Conservation (phyloP, 495 filamentous ascomycete genomes). For the Aspergillus bridgeri region DNA sequence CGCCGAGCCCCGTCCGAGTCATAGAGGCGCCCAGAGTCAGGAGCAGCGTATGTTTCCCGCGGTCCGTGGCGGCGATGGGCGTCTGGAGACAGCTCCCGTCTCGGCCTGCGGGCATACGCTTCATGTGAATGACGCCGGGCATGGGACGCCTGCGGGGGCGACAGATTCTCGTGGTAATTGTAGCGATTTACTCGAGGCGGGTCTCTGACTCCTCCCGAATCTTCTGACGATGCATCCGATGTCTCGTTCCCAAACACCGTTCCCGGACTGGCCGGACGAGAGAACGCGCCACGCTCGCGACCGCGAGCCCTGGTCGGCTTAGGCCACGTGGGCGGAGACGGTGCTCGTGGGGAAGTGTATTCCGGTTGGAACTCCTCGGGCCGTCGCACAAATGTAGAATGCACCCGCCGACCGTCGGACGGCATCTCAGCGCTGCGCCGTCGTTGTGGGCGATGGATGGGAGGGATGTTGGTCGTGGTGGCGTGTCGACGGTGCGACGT, state of each 20-base stretch:
- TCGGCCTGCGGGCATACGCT: slow-evolving; percentile 34
- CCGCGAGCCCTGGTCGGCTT: slow-evolving; percentile 19
- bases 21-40: slow-evolving; percentile 17
- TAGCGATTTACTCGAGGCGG: slow-evolving; percentile 12
- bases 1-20: slow-evolving; percentile 21
- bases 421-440: slow-evolving; percentile 29
- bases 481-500: slow-evolving; percentile 20
- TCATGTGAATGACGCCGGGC: slow-evolving; percentile 46
- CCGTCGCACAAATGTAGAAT: slow-evolving; percentile 17
- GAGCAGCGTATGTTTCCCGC: slow-evolving; percentile 13
- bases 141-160: slow-evolving; percentile 26
- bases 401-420: slow-evolving; percentile 20
- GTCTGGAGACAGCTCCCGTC: slow-evolving; percentile 31
- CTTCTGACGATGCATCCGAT: slow-evolving; percentile 29
- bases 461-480: slow-evolving; percentile 18
- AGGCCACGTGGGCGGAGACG: slow-evolving; percentile 31
- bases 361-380: slow-evolving; percentile 12
- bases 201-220: slow-evolving; percentile 17
- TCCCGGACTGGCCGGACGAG: slow-evolving; percentile 24
- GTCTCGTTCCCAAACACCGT: slow-evolving; percentile 18
- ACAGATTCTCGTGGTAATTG: slow-evolving; percentile 26
- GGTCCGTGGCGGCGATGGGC: slow-evolving; percentile 17
- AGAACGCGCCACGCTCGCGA: slow-evolving; percentile 23
- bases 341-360: slow-evolving; percentile 28
- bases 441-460: slow-evolving; percentile 14